Conservation (phyloP, 1,284 basidiomycete genomes). For the Ustilago bromivora region DNA sequence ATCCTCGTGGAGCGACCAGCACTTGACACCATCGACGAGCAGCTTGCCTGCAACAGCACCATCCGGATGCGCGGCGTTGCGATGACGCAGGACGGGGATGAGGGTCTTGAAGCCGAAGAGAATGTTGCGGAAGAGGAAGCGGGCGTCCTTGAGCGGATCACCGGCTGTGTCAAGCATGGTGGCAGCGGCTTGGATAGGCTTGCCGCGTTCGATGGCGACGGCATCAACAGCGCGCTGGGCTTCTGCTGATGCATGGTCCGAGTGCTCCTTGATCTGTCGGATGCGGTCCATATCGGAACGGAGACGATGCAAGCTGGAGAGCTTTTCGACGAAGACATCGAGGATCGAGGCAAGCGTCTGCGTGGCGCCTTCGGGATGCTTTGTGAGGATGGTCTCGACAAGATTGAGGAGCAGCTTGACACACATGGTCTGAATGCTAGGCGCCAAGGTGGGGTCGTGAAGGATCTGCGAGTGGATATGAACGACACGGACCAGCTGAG, state of each 20-base stretch:
- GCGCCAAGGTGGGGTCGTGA: conserved; percentile 87
- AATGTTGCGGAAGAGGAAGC: conserved; percentile 87
- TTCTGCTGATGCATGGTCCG: conserved; percentile 16
- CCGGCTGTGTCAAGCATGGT: conserved; percentile 70
- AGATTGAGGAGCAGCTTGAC: conserved; percentile 93
- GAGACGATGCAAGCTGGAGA: conserved; percentile 79
- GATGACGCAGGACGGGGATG: conserved; percentile 82
- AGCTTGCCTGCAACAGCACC: conserved; percentile 88
- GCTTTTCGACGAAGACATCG: conserved; percentile 86
- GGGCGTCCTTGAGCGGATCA: conserved; percentile 73
- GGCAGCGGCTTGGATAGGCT: conserved; percentile 70
- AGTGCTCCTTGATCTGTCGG: conserved; percentile 38
- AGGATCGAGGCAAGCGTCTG: conserved; percentile 81
- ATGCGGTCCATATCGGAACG: conserved; percentile 55
- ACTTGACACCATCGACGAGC: conserved; percentile 86
- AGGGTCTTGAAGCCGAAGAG: conserved; percentile 90
- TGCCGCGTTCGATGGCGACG: conserved; percentile 70
- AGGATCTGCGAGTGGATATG: conserved; percentile 88
- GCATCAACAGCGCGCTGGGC: conserved; percentile 29
- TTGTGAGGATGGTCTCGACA: conserved; percentile 80
- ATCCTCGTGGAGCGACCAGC: conserved; percentile 86
- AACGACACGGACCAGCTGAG: conserved; percentile 84
- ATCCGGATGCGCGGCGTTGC: conserved; percentile 82
- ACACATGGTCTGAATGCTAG: conserved; percentile 88
- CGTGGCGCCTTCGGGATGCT: conserved; percentile 73